A percentile compares a stretch with the other conserved stretches of the same genome.
phyloP scores from a whole-genome alignment of 1,284 basidiomycete genomes.

The Ceratobasidium papillatum region DNA sequence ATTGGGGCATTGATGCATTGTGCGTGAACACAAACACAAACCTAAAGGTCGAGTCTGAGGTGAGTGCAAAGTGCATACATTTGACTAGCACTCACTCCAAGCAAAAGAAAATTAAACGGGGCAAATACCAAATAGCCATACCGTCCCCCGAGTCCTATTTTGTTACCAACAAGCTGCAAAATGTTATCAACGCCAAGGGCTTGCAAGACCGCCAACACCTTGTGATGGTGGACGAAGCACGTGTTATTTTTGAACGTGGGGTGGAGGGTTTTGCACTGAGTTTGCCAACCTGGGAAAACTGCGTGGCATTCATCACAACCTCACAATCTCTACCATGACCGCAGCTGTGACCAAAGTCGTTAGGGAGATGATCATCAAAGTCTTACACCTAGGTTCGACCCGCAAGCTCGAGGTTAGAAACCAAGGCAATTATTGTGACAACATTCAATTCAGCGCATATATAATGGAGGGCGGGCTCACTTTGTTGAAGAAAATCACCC shows the following conservation, averaged over 20 bases:
- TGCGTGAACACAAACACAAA: not conserved
- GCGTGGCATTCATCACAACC: not conserved
- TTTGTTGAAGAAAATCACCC: not conserved
- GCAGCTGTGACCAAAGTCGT: not conserved
- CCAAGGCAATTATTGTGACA: not conserved
- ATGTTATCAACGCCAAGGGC: not conserved
- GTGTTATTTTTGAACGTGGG: constrained; percentile 1
- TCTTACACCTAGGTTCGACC: not conserved
- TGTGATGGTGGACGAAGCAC: constrained; percentile 8
- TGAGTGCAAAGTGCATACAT: not conserved
- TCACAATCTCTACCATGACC: not conserved
- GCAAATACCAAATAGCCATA: constrained; percentile 9
- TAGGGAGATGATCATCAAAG: not conserved
- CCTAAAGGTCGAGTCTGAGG: not conserved
- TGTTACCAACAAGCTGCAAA: not conserved
- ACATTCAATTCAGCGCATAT: not conserved
- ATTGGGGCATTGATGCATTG: not conserved
- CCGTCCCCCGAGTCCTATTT: constrained; percentile 8
- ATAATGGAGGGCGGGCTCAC: not conserved
- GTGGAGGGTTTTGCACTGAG: not conserved
- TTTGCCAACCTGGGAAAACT: not conserved
- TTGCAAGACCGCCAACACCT: not conserved
- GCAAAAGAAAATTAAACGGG: not conserved
- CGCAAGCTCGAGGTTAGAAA: not conserved
- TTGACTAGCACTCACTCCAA: not conserved